phyloP scores from a whole-genome alignment of 768 basidiomycete genomes.

The Tricholoma matsutake region DNA sequence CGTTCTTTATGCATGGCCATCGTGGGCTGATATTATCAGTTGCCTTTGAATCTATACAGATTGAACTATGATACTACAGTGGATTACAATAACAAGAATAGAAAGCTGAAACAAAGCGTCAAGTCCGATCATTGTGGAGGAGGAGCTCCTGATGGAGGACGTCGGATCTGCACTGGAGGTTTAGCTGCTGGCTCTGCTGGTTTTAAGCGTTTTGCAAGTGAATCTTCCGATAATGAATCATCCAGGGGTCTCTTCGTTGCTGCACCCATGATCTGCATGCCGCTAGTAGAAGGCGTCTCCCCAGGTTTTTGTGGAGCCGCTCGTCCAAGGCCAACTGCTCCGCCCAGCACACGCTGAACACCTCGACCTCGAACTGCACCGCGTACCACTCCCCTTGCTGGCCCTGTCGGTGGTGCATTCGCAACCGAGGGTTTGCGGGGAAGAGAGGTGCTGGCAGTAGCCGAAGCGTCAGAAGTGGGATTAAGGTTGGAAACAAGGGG shows the following conservation, averaged over 20 bases:
- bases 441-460: conserved; percentile 7
- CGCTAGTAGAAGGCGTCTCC: conserved; percentile 32
- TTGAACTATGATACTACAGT: neutral
- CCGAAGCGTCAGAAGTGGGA: neutral
- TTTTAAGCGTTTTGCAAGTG: conserved; percentile 66
- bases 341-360: conserved; percentile 19
- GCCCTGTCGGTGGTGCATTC: conserved; percentile 18
- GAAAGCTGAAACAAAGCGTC: neutral
- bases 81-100: conserved; percentile 2
- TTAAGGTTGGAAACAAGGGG: conserved; percentile 14
- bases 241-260: conserved; percentile 65
- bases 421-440: conserved; percentile 17
- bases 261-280: conserved; percentile 62
- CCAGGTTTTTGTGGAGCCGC: conserved; percentile 22
- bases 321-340: conserved; percentile 15
- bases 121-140: conserved; percentile 49
- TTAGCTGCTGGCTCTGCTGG: conserved; percentile 38
- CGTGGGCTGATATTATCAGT: no score
- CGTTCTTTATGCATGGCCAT: no score
- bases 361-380: conserved; percentile 30
- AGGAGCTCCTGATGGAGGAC: conserved; percentile 25
- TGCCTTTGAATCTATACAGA: neutral
- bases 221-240: conserved; percentile 43
- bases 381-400: conserved; percentile 30
- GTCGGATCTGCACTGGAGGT: conserved; percentile 18